phyloP scores from a whole-genome alignment of 257 asterid genomes.

The Solanum dulcamara region DNA sequence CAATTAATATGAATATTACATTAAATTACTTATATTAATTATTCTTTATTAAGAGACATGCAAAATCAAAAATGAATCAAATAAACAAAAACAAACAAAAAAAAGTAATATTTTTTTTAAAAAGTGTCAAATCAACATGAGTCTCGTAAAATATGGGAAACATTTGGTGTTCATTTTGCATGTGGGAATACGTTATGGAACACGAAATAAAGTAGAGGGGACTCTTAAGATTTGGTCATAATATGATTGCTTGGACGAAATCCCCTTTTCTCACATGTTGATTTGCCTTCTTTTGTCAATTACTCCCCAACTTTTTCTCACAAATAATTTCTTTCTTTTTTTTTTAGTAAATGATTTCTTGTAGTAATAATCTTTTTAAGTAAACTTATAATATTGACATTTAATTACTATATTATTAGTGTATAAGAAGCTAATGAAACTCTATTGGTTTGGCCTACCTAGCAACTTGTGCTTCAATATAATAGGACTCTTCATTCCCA shows the following conservation, averaged over 20 bases:
- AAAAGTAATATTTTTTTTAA: too few species aligned
- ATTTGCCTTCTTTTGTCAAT: not conserved
- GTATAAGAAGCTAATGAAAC: too few species aligned
- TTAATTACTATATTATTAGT: not conserved
- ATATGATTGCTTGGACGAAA: conserved; percentile 9
- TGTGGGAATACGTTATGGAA: not conserved
- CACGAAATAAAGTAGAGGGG: not conserved
- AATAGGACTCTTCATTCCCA: not conserved
- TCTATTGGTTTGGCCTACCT: not conserved
- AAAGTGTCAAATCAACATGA: not conserved
- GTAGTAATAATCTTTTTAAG: not conserved
- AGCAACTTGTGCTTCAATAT: not conserved
- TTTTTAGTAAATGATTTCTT: not conserved
- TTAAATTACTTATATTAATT: not conserved
- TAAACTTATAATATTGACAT: not conserved
- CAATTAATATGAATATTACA: too few species aligned
- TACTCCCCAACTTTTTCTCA: not conserved
- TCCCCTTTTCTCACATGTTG: conserved; percentile 9
- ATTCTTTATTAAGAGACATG: too few species aligned
- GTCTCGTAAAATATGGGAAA: not conserved
- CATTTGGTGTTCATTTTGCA: not conserved
- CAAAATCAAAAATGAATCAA: too few species aligned
- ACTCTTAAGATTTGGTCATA: not conserved
- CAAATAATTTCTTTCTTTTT: too few species aligned
- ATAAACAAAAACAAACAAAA: too few species aligned